Percentiles rank a stretch among this genome's conserved stretches.
These are phyloP conservation scores for Apostasia ramifera DNA, from an alignment of 106 monocot genomes.

Conservation along the genomic window DNA sequence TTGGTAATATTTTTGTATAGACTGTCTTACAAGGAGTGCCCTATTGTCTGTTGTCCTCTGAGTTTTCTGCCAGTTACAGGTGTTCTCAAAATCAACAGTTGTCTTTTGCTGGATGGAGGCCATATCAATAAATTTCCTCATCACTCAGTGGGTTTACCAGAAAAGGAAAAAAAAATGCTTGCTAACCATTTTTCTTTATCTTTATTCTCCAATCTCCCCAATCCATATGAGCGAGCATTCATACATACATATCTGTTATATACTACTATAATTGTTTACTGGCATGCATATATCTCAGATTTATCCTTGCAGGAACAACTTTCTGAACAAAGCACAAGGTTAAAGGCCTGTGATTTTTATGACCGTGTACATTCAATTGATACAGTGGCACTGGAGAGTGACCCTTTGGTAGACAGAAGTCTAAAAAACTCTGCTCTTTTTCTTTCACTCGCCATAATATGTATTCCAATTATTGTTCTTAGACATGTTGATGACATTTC, in stretches of 20 bases:
- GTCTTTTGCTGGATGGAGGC: too few species aligned
- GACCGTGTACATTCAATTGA: slow-evolving; percentile 10
- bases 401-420: slow-evolving; percentile 11
- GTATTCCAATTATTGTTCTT: slow-evolving; percentile 41
- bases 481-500: slow-evolving; percentile 44
- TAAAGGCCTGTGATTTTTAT: slow-evolving; percentile 25
- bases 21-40: too few species aligned
- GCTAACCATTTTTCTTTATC: too few species aligned
- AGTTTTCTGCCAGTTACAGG: too few species aligned
- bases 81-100: too few species aligned
- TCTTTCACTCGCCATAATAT: slow-evolving; percentile 38
- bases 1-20: too few species aligned
- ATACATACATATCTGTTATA: not conserved
- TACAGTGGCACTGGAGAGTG: slow-evolving; percentile 6
- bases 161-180: too few species aligned
- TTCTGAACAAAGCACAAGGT: slow-evolving; percentile 24
- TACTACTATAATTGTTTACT: not conserved
- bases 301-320: slow-evolving; percentile 35
- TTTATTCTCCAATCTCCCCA: too few species aligned
- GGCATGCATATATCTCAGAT: not conserved
- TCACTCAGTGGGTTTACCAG: too few species aligned
- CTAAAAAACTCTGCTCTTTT: slow-evolving; percentile 43
- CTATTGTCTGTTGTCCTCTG: too few species aligned
- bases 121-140: too few species aligned
- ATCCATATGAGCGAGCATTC: not conserved